Evolutionary conservation across 2,329 filamentous ascomycete genomes (phyloP).

Genomic region (Nothomitra cinnamomea): DNA sequence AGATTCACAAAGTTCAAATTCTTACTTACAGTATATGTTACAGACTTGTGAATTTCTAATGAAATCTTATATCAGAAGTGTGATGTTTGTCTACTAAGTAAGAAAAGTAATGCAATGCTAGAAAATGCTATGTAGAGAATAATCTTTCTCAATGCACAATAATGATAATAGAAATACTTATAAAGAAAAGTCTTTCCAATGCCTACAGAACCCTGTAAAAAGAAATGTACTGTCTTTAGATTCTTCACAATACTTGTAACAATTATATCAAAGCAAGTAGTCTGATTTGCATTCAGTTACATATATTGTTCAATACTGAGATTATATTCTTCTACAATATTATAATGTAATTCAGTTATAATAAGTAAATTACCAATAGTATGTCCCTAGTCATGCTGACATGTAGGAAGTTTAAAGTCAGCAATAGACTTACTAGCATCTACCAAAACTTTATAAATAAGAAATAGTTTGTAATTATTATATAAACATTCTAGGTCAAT

Average conservation of each 20-base stretch:
- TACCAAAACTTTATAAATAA: too few species aligned
- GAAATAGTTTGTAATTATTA: constrained; percentile 1
- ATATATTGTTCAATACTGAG: neutral
- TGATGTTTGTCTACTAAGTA: neutral
- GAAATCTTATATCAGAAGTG: constrained; percentile 5
- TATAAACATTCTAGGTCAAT: neutral
- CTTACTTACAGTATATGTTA: constrained; percentile 1
- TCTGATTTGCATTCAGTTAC: neutral
- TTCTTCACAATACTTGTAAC: neutral
- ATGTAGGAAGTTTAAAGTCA: neutral
- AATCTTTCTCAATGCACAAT: too few species aligned
- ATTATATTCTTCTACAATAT: neutral
- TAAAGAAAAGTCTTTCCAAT: too few species aligned
- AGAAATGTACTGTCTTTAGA: too few species aligned
- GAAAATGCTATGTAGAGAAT: too few species aligned
- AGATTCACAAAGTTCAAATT: neutral
- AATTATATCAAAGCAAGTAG: neutral
- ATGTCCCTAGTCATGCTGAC: neutral
- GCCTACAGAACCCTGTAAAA: too few species aligned
- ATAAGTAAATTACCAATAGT: neutral
- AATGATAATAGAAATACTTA: too few species aligned
- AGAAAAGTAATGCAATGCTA: too few species aligned
- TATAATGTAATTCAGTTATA: neutral
- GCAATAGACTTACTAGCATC: neutral
- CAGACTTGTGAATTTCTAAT: neutral